Evolutionary conservation across 2,329 filamentous ascomycete genomes (phyloP), one percentile per base, ranked within the genome.

Genomic region (Cladophialophora carrionii): DNA sequence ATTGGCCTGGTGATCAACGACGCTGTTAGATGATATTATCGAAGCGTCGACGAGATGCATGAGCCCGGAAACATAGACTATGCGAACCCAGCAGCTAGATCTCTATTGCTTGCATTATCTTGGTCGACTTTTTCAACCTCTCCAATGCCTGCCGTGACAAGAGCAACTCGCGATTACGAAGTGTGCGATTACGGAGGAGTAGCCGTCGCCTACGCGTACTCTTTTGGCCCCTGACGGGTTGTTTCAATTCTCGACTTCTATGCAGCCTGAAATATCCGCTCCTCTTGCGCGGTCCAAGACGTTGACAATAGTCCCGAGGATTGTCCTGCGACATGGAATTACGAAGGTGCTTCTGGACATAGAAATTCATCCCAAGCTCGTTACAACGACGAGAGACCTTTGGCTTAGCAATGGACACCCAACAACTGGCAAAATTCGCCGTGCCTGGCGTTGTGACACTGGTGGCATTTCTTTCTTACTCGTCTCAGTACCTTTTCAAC

Each of bases 401-500:
- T 12, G 22, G 37, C 17, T 43, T 43, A 60, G 34, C 20, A 17
- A 66, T 66, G 64, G 65, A 64, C 17, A 31, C 52, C 24, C 41
- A 54, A 31, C 49, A 46, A 20, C 52, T 68, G 43, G 59, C 68
- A 14, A 68, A 61, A 56, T 76, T 87, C 22, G 84, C 84, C 4
- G 78, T 86, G 2, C 85, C 85, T 0, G 79, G 75, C 3, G 84
- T 87, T 4, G 81, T 80, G 31, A 63, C 75, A 0, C 75, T 88
- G n/a, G 85, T 88, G 59, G 75, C 77, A 22, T 86, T 88, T 64
- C 80, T 88, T 7, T 82, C 84, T 1, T 87, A 85, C 73, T 79
- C 83, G 2, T 86, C 86, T 5, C 87, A 88, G 74, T 81, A 80
- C 70, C 79, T 88, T 12, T 85, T 88, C 69, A 41, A 37, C 10